phyloP scores from a whole-genome alignment of 2,329 filamentous ascomycete species.

The Penicillium rolfsii region DNA sequence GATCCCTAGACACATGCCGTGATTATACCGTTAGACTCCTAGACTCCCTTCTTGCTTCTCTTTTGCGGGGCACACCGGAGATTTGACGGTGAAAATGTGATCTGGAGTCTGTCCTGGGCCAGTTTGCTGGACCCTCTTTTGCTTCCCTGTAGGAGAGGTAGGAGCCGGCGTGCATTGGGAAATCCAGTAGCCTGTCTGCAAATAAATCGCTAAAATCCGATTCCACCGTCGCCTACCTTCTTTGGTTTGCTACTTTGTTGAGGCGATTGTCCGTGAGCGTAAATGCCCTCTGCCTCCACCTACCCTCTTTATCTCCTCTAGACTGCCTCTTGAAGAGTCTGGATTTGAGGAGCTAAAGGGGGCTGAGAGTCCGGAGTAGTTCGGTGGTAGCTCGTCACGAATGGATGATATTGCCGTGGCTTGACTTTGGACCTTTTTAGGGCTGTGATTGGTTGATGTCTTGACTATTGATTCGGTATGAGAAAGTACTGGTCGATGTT shows the following conservation, averaged over 20 bases:
- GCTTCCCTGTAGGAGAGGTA: not conserved
- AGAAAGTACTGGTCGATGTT: not conserved
- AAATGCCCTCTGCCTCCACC: not conserved
- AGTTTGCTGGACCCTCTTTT: constrained; percentile 7
- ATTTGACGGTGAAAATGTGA: constrained; percentile 10
- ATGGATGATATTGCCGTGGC: constrained; percentile 5
- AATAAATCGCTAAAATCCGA: not conserved
- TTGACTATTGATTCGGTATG: not conserved
- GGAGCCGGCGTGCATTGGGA: not conserved
- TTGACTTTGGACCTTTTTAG: constrained; percentile 6
- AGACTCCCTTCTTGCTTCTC: constrained; percentile 5
- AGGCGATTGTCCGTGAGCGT: constrained; percentile 10
- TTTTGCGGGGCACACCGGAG: constrained; percentile 10
- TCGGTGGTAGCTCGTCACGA: constrained; percentile 16
- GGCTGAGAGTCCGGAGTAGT: constrained; percentile 16
- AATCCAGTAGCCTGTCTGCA: constrained; percentile 3
- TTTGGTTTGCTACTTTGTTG: not conserved
- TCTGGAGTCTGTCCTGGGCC: constrained; percentile 5
- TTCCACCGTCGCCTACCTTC: not conserved
- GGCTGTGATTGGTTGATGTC: not conserved
- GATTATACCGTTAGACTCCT: constrained; percentile 1
- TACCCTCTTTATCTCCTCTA: not conserved
- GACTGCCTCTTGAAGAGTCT: not conserved
- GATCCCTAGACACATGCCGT: constrained; percentile 10
- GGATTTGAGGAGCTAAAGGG: not conserved